A percentile compares a stretch with the other conserved stretches of the same genome.
Conservation (phyloP, 768 basidiomycete genomes). For the Lactarius evosmus region DNA sequence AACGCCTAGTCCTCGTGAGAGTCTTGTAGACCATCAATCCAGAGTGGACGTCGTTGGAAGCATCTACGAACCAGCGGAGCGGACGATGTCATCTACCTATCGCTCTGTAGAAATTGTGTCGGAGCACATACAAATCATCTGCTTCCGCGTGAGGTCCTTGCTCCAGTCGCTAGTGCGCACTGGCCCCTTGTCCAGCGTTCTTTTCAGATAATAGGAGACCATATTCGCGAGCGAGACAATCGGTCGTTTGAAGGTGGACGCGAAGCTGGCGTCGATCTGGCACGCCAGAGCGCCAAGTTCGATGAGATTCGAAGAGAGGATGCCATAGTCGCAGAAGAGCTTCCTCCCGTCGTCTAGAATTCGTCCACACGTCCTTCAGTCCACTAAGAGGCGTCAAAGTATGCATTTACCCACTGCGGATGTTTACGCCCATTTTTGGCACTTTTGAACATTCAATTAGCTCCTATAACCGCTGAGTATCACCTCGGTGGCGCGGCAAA, state of each 20-base stretch:
- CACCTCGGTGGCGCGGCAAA: not conserved
- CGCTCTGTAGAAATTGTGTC: not conserved
- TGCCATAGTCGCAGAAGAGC: slow-evolving; percentile 46
- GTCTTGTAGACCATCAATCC: slow-evolving; percentile 44
- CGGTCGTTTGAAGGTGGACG: slow-evolving; percentile 35
- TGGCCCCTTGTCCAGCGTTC: slow-evolving; percentile 42
- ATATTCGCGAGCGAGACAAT: slow-evolving; percentile 45
- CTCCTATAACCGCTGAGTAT: slow-evolving; percentile 34
- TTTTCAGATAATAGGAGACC: slow-evolving; percentile 42
- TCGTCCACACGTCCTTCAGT: not conserved
- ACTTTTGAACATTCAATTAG: slow-evolving; percentile 43
- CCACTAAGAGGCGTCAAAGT: not conserved
- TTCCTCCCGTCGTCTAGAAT: slow-evolving; percentile 47
- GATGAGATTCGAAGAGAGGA: slow-evolving; percentile 42
- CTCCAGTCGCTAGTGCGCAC: slow-evolving; percentile 52
- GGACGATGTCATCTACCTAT: not conserved
- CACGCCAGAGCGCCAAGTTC: slow-evolving; percentile 46
- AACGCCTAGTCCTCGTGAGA: slow-evolving; percentile 37
- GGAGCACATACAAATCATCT: slow-evolving; percentile 39
- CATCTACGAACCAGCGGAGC: slow-evolving; percentile 37
- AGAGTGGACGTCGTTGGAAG: slow-evolving; percentile 51
- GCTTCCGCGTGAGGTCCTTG: slow-evolving; percentile 36
- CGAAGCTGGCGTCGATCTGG: slow-evolving; percentile 40
- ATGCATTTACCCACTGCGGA: slow-evolving; percentile 39
- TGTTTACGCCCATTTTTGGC: slow-evolving; percentile 48